Conservation (phyloP, 2,329 filamentous ascomycete genomes). For the Sporothrix sp. region DNA sequence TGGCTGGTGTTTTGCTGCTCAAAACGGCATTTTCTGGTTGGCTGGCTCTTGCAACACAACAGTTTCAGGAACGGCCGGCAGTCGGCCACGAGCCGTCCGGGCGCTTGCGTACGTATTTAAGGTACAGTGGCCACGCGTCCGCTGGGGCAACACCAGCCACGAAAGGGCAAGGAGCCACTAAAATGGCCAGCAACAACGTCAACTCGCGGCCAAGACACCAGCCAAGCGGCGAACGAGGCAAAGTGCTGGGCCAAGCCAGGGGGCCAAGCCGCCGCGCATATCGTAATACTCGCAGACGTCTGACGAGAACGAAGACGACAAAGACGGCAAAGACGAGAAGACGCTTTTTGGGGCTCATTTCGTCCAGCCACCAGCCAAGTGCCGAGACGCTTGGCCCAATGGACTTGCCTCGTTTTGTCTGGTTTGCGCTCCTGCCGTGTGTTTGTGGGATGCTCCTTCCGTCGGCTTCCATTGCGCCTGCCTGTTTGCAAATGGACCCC, state of each 20-base stretch:
- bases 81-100: too few species aligned
- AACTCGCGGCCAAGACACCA: slow-evolving; percentile 3
- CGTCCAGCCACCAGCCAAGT: slow-evolving; percentile 4
- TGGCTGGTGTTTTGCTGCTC: background rate
- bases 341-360: background rate
- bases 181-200: background rate
- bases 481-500: slow-evolving; percentile 1
- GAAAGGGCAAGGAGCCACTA: background rate
- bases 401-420: background rate
- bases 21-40: too few species aligned
- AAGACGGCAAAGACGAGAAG: background rate
- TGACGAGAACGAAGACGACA: background rate
- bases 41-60: background rate
- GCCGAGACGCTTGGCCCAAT: slow-evolving; percentile 8
- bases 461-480: background rate
- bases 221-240: background rate
- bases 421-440: background rate
- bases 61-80: slow-evolving; percentile 3
- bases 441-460: background rate
- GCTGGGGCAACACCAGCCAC: background rate
- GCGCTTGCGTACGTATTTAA: background rate
- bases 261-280: background rate
- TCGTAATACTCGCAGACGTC: too few species aligned
- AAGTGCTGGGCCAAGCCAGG: slow-evolving; percentile 5
- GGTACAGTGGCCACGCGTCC: slow-evolving; percentile 1